Evolutionary conservation across 257 asterid species (phyloP).

Genomic region (Nicotiana otophora): DNA sequence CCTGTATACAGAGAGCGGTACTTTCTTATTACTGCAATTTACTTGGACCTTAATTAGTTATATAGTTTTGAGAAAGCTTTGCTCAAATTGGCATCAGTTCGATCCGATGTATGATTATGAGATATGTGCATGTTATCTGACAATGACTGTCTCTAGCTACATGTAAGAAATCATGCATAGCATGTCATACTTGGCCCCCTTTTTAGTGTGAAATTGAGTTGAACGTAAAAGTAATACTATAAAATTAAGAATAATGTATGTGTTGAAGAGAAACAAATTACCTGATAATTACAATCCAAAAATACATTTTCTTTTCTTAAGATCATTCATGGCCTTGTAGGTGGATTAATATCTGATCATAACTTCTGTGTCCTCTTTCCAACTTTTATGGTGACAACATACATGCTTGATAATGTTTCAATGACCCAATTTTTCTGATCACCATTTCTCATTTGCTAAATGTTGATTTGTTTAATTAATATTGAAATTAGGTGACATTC

Average conservation of each 20-base stretch:
- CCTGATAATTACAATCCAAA: not conserved
- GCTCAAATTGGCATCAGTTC: not conserved
- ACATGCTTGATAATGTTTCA: not conserved
- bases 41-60: not conserved
- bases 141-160: not conserved
- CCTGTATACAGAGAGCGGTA: not conserved
- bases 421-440: not conserved
- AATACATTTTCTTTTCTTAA: not conserved
- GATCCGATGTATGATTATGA: too few species aligned
- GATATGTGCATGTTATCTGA: not conserved
- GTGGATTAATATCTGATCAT: not conserved
- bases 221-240: not conserved
- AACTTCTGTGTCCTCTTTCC: not conserved
- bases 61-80: too few species aligned
- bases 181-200: not conserved
- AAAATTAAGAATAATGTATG: not conserved
- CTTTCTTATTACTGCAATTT: not conserved
- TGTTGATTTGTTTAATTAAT: not conserved
- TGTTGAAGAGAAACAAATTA: not conserved
- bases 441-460: not conserved
- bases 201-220: not conserved
- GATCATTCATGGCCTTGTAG: not conserved
- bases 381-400: not conserved
- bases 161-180: not conserved
- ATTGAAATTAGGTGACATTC: constrained; percentile 28